These are phyloP conservation scores for Sporobolomyces roseus DNA, from an alignment of 768 basidiomycete genomes.

Conservation along the genomic window DNA sequence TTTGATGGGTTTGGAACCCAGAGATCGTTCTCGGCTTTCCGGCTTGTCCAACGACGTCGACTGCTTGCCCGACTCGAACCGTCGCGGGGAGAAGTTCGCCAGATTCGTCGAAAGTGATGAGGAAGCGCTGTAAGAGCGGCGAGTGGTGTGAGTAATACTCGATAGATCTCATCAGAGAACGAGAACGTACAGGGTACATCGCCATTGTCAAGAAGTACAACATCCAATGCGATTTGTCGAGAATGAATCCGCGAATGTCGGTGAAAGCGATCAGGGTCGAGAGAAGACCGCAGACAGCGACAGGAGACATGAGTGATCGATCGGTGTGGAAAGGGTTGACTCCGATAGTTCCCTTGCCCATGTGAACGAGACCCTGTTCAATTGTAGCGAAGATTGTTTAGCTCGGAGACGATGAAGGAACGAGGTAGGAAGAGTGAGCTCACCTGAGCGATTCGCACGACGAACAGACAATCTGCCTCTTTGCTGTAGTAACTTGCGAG, in stretches of 20 bases:
- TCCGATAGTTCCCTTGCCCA: constrained; percentile 98
- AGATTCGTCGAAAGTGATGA: constrained; percentile 92
- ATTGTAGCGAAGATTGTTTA: not conserved
- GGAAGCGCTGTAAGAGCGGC: too few relatives aligned
- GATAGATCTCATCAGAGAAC: too few relatives aligned
- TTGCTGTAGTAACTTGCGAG: constrained; percentile 98
- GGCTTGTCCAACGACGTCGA: constrained; percentile 95
- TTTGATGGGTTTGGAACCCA: constrained; percentile 96
- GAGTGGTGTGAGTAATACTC: too few relatives aligned
- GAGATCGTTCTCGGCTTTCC: constrained; percentile 95
- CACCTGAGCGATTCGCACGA: constrained; percentile 76
- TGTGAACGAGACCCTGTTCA: constrained; percentile 84
- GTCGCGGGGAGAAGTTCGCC: constrained; percentile 73
- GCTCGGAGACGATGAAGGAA: not conserved
- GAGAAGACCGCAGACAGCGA: constrained; percentile 82
- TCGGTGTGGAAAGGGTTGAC: constrained; percentile 96
- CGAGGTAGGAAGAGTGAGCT: constrained; percentile 15
- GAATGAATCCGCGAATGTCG: constrained; percentile 83
- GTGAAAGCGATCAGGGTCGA: constrained; percentile 87
- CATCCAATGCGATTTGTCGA: constrained; percentile 99
- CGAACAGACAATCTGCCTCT: constrained; percentile 92
- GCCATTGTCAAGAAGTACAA: constrained; percentile 89
- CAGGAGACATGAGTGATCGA: constrained; percentile 78
- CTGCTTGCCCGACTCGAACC: constrained; percentile 91
- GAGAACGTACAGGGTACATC: constrained; percentile 69